phyloP scores from a whole-genome alignment of 495 filamentous ascomycete genomes.

The Penicillium psychrofluorescens region DNA sequence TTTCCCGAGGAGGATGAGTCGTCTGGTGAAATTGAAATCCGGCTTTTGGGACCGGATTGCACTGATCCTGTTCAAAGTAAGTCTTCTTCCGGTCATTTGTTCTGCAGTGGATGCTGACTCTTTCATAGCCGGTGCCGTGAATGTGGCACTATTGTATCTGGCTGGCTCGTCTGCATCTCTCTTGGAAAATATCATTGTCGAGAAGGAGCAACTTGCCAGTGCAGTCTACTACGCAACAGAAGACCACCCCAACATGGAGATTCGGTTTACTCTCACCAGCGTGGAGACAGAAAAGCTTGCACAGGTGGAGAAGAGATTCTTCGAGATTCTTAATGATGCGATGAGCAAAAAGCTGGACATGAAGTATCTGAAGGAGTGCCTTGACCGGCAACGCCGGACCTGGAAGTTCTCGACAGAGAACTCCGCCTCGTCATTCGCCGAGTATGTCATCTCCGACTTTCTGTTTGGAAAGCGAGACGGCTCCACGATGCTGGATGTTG shows the following conservation, averaged over 20 bases:
- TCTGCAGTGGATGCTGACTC: conserved; percentile 7
- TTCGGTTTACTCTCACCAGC: conserved; percentile 74
- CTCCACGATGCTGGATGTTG: conserved; percentile 63
- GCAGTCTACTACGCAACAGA: conserved; percentile 70
- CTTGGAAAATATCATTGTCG: conserved; percentile 85
- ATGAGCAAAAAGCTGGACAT: conserved; percentile 77
- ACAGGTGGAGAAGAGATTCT: conserved; percentile 77
- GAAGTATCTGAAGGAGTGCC: conserved; percentile 78
- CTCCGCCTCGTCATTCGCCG: conserved; percentile 66
- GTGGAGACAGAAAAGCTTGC: conserved; percentile 81
- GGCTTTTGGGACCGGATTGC: conserved; percentile 77
- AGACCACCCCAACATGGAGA: conserved; percentile 67
- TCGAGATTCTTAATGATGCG: conserved; percentile 73
- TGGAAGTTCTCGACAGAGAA: conserved; percentile 73
- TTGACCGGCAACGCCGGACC: conserved; percentile 68
- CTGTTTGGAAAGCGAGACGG: conserved; percentile 84
- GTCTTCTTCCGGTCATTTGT: conserved; percentile 8
- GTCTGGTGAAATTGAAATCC: conserved; percentile 74
- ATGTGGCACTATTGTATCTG: conserved; percentile 73
- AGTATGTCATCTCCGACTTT: conserved; percentile 81
- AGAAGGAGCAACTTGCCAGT: conserved; percentile 87
- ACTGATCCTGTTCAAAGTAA: conserved; percentile 50
- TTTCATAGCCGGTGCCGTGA: conserved; percentile 54
- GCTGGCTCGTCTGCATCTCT: conserved; percentile 88
- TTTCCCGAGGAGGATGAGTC: conserved; percentile 98